Percentiles rank a stretch among this genome's conserved stretches.
Evolutionary conservation across 768 basidiomycete species (phyloP).

Genomic region (Lentinula guzmanii): DNA sequence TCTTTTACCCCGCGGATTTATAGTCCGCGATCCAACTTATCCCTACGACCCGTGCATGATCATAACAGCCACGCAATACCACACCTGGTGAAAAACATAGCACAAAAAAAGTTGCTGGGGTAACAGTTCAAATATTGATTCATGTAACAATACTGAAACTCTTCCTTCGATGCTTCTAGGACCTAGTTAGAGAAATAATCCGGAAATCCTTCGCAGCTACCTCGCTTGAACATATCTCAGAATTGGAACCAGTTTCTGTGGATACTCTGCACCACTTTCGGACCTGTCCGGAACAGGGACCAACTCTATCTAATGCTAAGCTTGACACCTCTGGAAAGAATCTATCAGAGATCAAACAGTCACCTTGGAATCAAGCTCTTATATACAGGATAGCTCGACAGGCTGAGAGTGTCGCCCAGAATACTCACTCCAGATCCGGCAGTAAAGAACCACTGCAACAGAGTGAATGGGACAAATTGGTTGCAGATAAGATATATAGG

Average conservation of each 20-base stretch:
- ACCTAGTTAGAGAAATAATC: not conserved
- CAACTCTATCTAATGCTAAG: not conserved
- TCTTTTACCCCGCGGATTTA: no score
- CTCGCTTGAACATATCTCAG: not conserved
- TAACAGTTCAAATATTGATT: no score
- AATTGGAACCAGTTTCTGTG: not conserved
- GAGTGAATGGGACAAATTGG: not conserved
- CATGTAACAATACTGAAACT: no score
- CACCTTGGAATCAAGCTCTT: not conserved
- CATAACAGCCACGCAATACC: no score
- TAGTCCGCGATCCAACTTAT: no score
- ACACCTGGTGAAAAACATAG: no score
- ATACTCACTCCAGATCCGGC: not conserved
- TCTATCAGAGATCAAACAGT: not conserved
- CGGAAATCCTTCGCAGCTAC: not conserved
- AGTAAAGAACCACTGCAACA: not conserved
- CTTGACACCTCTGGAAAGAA: not conserved
- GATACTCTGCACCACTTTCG: not conserved
- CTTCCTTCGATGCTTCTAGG: no score
- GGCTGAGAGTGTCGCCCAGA: not conserved
- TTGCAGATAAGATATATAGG: not conserved
- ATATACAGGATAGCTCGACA: not conserved
- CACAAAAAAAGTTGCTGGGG: no score
- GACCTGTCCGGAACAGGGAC: not conserved
- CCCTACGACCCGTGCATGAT: no score